A percentile compares a stretch with the other conserved stretches of the same genome.
These are phyloP conservation scores for Calocera cornea DNA, from an alignment of 768 basidiomycete species.

Conservation along the genomic window DNA sequence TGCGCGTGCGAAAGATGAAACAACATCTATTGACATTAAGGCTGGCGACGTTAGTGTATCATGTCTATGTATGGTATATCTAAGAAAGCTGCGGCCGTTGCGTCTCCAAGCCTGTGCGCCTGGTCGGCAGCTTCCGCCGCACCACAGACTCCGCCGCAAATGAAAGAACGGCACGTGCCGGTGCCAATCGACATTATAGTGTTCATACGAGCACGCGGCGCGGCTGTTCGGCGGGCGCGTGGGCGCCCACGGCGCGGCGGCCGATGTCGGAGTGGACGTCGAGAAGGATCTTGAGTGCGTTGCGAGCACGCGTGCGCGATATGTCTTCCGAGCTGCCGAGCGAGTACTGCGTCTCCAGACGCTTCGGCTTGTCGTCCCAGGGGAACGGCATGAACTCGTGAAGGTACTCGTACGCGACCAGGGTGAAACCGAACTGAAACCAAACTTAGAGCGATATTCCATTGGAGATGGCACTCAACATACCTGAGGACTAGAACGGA, in stretches of 20 bases:
- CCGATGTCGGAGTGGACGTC: slow-evolving; percentile 87
- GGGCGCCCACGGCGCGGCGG: neutral
- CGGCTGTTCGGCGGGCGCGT: neutral
- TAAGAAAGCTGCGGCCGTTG: too few relatives aligned
- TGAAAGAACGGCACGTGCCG: too few relatives aligned
- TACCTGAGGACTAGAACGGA: slow-evolving; percentile 65
- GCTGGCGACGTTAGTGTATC: too few relatives aligned
- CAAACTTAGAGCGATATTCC: slow-evolving; percentile 7
- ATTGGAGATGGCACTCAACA: slow-evolving; percentile 19
- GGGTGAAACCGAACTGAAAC: slow-evolving; percentile 77
- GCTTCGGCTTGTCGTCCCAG: slow-evolving; percentile 53
- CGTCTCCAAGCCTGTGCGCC: too few relatives aligned
- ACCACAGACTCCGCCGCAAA: too few relatives aligned
- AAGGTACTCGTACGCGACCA: slow-evolving; percentile 65
- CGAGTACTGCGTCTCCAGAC: slow-evolving; percentile 57
- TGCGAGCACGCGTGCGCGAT: slow-evolving; percentile 78
- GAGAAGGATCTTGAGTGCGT: slow-evolving; percentile 82
- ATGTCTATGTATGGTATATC: too few relatives aligned
- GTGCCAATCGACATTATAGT: too few relatives aligned
- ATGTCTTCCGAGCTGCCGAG: slow-evolving; percentile 57
- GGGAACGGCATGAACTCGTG: slow-evolving; percentile 60
- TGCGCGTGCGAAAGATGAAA: too few relatives aligned
- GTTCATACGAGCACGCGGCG: neutral
- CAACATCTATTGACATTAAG: too few relatives aligned
- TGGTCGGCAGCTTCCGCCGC: too few relatives aligned